These are phyloP conservation scores for Mucor piriformis DNA, from an alignment of 371 early-diverging fungal species.

Conservation along the genomic window DNA sequence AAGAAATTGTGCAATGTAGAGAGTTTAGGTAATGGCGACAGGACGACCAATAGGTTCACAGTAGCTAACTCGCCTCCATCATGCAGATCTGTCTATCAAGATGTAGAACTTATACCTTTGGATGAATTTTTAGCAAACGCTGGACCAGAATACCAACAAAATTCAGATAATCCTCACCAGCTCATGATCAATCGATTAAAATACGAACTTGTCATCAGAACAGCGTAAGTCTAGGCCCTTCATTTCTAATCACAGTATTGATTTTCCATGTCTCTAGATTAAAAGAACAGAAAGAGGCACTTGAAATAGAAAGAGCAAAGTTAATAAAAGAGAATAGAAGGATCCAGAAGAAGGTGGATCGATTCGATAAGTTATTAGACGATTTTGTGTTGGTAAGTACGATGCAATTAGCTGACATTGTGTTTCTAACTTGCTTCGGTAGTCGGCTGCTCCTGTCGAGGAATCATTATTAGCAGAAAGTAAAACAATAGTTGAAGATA, in stretches of 20 bases:
- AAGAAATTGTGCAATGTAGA: slow-evolving; percentile 48
- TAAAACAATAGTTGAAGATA: neutral
- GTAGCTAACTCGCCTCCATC: neutral
- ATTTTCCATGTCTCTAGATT: slow-evolving; percentile 19
- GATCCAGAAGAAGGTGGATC: slow-evolving; percentile 44
- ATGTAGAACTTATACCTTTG: slow-evolving; percentile 45
- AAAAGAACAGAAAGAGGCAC: slow-evolving; percentile 43
- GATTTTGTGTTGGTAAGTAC: slow-evolving; percentile 48
- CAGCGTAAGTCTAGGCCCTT: slow-evolving; percentile 27
- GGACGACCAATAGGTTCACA: too few relatives aligned
- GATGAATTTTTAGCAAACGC: slow-evolving; percentile 43
- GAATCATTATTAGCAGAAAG: slow-evolving; percentile 24
- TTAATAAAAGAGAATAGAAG: slow-evolving; percentile 50
- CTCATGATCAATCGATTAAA: slow-evolving; percentile 50
- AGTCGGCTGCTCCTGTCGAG: slow-evolving; percentile 29
- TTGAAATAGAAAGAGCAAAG: slow-evolving; percentile 33
- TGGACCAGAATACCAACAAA: slow-evolving; percentile 30
- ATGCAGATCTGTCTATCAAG: slow-evolving; percentile 52
- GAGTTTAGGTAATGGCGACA: slow-evolving; percentile 51
- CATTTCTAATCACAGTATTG: neutral
- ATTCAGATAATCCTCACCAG: slow-evolving; percentile 40
- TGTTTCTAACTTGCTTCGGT: too few relatives aligned
- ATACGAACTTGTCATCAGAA: slow-evolving; percentile 44
- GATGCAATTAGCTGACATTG: too few relatives aligned
- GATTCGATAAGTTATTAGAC: slow-evolving; percentile 44